phyloP scores from a whole-genome alignment of 2,329 filamentous ascomycete species.

The Acrocalymma vagum region DNA sequence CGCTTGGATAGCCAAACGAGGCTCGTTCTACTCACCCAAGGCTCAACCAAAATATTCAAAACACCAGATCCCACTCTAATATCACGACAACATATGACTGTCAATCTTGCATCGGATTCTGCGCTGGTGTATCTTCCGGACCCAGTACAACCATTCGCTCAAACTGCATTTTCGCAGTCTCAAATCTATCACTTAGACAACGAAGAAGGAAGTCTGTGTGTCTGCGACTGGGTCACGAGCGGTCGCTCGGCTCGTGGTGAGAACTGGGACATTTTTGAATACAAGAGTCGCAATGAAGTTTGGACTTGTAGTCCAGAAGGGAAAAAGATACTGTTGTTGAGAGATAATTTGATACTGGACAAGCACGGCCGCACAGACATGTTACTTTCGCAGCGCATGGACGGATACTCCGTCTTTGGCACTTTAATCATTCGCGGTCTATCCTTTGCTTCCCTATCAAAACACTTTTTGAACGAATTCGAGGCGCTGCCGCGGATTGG shows the following conservation, averaged over 20 bases:
- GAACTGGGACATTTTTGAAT: slow-evolving; percentile 82
- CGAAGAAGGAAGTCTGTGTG: slow-evolving; percentile 70
- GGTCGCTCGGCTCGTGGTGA: slow-evolving; percentile 87
- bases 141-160: slow-evolving; percentile 88
- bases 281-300: slow-evolving; percentile 89
- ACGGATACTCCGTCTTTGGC: slow-evolving; percentile 78
- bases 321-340: slow-evolving; percentile 73
- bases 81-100: slow-evolving; percentile 59
- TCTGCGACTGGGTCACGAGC: slow-evolving; percentile 94
- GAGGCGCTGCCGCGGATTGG: slow-evolving; percentile 81
- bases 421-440: slow-evolving; percentile 84
- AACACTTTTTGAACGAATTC: slow-evolving; percentile 84
- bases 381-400: slow-evolving; percentile 65
- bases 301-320: slow-evolving; percentile 60
- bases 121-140: slow-evolving; percentile 79
- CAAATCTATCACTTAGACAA: slow-evolving; percentile 74
- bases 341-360: slow-evolving; percentile 83
- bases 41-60: slow-evolving; percentile 96
- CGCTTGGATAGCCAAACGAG: slow-evolving; percentile 70
- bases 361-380: slow-evolving; percentile 48
- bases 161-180: slow-evolving; percentile 82
- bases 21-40: slow-evolving; percentile 70
- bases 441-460: slow-evolving; percentile 69
- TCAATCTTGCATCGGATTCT: slow-evolving; percentile 57
- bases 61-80: slow-evolving; percentile 61